Evolutionary conservation across 305 asterid species (phyloP).

Genomic region (Fraxinus velutina): DNA sequence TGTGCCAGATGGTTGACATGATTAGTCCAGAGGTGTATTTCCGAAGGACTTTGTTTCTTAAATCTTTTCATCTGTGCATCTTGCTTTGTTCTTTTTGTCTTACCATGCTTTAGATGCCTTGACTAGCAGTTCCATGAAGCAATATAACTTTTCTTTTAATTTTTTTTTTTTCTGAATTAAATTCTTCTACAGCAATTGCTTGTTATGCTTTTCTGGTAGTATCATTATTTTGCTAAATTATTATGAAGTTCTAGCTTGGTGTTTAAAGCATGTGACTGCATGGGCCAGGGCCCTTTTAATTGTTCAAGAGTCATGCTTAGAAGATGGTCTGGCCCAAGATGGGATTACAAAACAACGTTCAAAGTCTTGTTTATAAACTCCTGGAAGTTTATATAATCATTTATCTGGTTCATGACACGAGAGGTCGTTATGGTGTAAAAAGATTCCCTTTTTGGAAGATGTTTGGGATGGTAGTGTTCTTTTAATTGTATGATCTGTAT

Average conservation of each 20-base stretch:
- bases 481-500: neutral
- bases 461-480: neutral
- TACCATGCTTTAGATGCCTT: conserved; percentile 10
- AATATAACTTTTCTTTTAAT: neutral
- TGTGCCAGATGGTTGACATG: conserved; percentile 98
- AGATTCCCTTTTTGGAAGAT: neutral
- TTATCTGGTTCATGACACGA: neutral
- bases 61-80: neutral
- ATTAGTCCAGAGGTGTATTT: conserved; percentile 74
- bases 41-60: conserved; percentile 9
- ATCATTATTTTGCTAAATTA: neutral
- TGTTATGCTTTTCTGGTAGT: conserved; percentile 13
- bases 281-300: conserved; percentile 6
- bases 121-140: conserved; percentile 10
- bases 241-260: conserved; percentile 3
- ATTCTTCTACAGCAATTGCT: neutral
- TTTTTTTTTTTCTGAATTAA: conserved; percentile 1
- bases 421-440: neutral
- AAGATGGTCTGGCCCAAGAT: neutral
- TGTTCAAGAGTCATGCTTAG: neutral
- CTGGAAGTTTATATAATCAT: neutral
- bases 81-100: neutral
- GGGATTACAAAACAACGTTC: neutral
- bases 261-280: neutral
- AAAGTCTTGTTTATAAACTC: neutral